Evolutionary conservation across 1,284 basidiomycete species (phyloP).

Genomic region (Sphagnurus paluster): DNA sequence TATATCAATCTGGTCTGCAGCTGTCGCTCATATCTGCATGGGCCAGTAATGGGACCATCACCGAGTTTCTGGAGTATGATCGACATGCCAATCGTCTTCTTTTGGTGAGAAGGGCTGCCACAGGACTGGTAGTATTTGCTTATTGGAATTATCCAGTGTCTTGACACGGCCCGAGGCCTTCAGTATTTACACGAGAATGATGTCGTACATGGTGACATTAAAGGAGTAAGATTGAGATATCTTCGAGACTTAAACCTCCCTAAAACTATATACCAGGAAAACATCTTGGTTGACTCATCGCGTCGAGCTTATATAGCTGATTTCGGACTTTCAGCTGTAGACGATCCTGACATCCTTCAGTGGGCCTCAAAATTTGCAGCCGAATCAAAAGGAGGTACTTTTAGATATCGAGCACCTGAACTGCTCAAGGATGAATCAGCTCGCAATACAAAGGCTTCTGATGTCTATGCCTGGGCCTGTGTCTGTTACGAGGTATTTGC

Average conservation of each 20-base stretch:
- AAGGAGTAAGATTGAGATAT: not conserved
- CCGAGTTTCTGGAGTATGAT: not conserved
- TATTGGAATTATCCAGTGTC: not conserved
- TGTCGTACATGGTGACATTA: not conserved
- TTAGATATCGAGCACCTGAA: constrained; percentile 1
- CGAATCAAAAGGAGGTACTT: not conserved
- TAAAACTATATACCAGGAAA: not conserved
- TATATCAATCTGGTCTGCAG: not conserved
- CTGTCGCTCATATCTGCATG: not conserved
- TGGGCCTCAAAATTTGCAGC: not conserved
- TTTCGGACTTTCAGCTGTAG: not conserved
- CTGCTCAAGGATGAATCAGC: no score
- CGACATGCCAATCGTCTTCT: not conserved
- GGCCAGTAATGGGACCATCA: constrained; percentile 2
- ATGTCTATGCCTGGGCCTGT: not conserved
- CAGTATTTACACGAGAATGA: not conserved
- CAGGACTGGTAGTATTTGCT: not conserved
- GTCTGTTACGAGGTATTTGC: not conserved
- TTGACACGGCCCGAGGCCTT: constrained; percentile 1
- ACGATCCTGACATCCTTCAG: not conserved
- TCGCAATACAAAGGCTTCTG: not conserved
- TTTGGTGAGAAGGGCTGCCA: not conserved
- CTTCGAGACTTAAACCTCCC: not conserved
- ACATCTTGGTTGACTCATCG: not conserved
- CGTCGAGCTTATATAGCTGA: not conserved